phyloP scores from a whole-genome alignment of 179 eudicot species.

The Sideroxylon spinosum region DNA sequence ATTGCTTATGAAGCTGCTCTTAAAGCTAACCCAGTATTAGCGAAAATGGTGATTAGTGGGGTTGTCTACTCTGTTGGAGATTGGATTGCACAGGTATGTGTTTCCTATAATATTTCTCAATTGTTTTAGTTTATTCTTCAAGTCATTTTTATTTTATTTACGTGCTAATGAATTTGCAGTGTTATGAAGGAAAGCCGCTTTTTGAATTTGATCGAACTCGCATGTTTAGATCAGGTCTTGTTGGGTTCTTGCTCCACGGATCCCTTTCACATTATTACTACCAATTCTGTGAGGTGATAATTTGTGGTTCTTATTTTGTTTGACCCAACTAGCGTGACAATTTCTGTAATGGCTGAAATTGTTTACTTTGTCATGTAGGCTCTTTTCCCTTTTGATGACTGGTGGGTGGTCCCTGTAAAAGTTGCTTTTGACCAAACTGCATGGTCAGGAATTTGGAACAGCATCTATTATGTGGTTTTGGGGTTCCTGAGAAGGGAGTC shows the following conservation, averaged over 20 bases:
- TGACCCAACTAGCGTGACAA: conserved; percentile 23
- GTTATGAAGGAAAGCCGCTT: conserved; percentile 89
- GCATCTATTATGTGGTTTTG: conserved; percentile 69
- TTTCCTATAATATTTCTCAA: conserved; percentile 14
- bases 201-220: conserved; percentile 92
- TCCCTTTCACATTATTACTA: conserved; percentile 95
- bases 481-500: conserved; percentile 74
- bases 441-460: conserved; percentile 92
- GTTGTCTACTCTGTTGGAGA: conserved; percentile 92
- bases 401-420: conserved; percentile 96
- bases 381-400: conserved; percentile 71
- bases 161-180: conserved; percentile 41
- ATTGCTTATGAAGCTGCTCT: conserved; percentile 88
- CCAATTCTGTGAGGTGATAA: conserved; percentile 76
- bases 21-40: conserved; percentile 79
- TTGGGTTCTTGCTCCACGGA: conserved; percentile 85
- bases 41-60: conserved; percentile 96
- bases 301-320: neutral
- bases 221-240: conserved; percentile 80
- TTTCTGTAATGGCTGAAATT: conserved; percentile 23
- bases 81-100: conserved; percentile 95
- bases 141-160: neutral
- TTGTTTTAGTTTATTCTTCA: neutral
- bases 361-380: conserved; percentile 35
- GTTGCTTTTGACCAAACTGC: conserved; percentile 88